Evolutionary conservation across 345 rosid species (phyloP), one percentile per base, ranked within the genome.

Genomic region (Ceriops decandra): DNA sequence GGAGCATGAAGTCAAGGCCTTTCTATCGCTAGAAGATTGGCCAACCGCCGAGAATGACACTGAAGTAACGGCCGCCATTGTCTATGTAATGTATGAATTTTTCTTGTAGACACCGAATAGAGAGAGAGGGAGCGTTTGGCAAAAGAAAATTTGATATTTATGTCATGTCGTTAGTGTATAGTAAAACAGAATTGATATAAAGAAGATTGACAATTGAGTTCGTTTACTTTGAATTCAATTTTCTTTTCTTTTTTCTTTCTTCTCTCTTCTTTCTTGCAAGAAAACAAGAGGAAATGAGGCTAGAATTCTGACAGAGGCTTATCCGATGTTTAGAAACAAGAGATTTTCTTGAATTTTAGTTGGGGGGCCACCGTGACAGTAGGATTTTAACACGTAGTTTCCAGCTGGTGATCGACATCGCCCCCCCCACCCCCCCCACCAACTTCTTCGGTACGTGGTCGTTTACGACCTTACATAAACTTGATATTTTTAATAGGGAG

Each of bases 1-100:
- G 13, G 49, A 42, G 16, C 76, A 72, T 10, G 82, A 22, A 60
- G 79, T 64, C 46, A 76, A 78, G 67, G 62, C 52, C 69, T 81
- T 80, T 21, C 83, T 74, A 6, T 82, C 80, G 15, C 64, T 38
- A n/a, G 73, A 59, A 11, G 89, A 72, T 57, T 82, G 88, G 53
- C 80, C 78, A 16, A 93, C 68, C 6, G 95, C 87, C 51, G 95
- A 70, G 67, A 89, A 87, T n/a, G 92, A 90, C 32, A 90, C 75
- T 16, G 90, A 87, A 77, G 87, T 74, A 52, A 86, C 81, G 22
- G 93, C 81, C 67, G 96, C 96, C 91, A 87, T 42, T 42, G 19
- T 3, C 49, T 42, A 42, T 13, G 49, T 13, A 42, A 13, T 15
- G 49, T 42, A 3, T 3, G 16, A 11, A 3, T 42, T 15, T 42